Evolutionary conservation across 192 early-diverging fungal genomes (phyloP), one percentile per base, ranked within the genome.

Genomic region (Backusella tuberculispora): DNA sequence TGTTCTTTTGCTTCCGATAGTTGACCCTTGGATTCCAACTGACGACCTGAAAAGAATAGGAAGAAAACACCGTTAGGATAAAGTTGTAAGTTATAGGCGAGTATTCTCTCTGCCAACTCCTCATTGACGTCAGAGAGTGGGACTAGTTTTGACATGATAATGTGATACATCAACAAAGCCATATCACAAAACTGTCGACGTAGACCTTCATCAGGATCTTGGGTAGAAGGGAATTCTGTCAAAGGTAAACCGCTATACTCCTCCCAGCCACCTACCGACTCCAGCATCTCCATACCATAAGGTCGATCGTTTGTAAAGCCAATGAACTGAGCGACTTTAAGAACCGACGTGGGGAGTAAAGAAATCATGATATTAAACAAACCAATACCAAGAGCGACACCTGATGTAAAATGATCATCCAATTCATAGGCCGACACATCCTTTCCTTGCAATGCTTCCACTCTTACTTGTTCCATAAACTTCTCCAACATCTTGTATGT

Each of bases 391-490:
- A 94, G 87, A 6, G 92, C 86, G 6, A 96, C 88, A 50, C 94
- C 95, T 17, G 91, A 91, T 65, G 91, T 88, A 78, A 95, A 92
- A 74, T 95, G 92, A 63, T 88, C 92, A 72, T 97, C 96, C 29
- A 97, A 70, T 14, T 78, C 83, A 46, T 91, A 85, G 19, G 65
- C 73, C 6, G 78, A 74, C 37, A 85, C 77, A 48, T 84, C 83
- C 67, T 85, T 87, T 37, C 83, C 83, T 5, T 76, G 74, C 29
- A 80, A 67, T 8, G 83, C 86, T 66, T 90, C 84, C 64, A 82
- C 82, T 64, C 86, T 81, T 46, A 84, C 84, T 38, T 74, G 78
- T 12, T 76, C 72, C 67, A 87, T 70, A 60, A 88, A 81, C 63
- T 82, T 77, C 83, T 89, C 81, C 74, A 91, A 74, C 0, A 75